These are phyloP conservation scores for Fraxinus ornus DNA, from an alignment of 305 asterid genomes.

Conservation along the genomic window DNA sequence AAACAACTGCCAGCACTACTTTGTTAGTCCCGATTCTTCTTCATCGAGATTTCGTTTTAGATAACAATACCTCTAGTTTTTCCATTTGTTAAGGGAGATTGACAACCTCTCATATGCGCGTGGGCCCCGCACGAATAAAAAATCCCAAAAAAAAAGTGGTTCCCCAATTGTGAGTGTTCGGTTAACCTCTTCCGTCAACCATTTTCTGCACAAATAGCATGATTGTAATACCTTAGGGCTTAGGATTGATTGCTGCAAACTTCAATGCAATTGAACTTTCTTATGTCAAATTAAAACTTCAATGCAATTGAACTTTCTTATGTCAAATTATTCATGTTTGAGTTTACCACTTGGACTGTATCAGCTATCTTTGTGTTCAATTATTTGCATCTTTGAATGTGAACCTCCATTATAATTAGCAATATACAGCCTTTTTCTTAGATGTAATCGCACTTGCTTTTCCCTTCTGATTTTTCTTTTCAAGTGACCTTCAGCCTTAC, in stretches of 20 bases:
- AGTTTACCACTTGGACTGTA: not conserved
- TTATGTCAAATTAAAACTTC: not conserved
- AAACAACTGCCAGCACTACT: not conserved
- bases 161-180: no score
- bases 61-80: not conserved
- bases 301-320: not conserved
- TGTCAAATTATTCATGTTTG: not conserved
- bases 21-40: not conserved
- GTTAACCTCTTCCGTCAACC: no score
- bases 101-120: no score
- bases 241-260: not conserved
- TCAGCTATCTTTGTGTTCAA: not conserved
- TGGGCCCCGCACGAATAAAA: no score
- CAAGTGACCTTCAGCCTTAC: not conserved
- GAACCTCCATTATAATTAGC: not conserved
- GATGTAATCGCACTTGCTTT: not conserved
- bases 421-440: not conserved
- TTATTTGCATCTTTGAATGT: not conserved
- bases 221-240: no score
- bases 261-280: not conserved
- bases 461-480: not conserved
- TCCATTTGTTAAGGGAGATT: no score
- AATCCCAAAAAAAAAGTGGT: no score
- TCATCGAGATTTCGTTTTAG: not conserved
- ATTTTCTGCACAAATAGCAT: no score